A percentile compares a stretch with the other conserved stretches of the same genome.
Conservation (phyloP, 164 flowering plant species). For the Magnolia officinalis region DNA sequence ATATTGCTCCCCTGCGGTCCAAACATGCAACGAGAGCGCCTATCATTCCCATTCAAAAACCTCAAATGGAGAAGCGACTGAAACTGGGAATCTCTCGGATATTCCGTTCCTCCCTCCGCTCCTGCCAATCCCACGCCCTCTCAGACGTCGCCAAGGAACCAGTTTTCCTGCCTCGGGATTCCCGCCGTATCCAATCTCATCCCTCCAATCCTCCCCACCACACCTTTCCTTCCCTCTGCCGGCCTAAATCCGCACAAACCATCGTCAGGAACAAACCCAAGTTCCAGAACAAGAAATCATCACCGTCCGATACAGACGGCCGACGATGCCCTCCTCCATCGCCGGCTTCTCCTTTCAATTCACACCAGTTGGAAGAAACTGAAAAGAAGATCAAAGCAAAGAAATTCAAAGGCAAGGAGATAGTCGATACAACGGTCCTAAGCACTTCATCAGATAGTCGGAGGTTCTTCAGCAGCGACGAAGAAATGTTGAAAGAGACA, state of each 20-base stretch:
- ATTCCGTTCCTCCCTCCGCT: constrained; percentile 47
- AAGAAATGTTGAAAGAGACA: constrained; percentile 37
- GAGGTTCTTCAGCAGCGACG: constrained; percentile 50
- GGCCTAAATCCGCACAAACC: constrained; percentile 16
- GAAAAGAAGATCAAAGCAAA: constrained; percentile 4
- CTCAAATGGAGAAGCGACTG: constrained; percentile 45
- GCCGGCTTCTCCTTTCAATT: constrained; percentile 31
- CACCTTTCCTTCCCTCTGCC: constrained; percentile 33
- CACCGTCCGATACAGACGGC: constrained; percentile 13
- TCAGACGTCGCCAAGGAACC: constrained; percentile 38
- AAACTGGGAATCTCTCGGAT: constrained; percentile 48
- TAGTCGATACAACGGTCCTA: not conserved
- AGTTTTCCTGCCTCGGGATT: constrained; percentile 20
- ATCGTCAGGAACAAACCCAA: not conserved
- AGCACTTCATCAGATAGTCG: constrained; percentile 17
- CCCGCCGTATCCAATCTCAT: constrained; percentile 16
- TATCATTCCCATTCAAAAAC: not conserved
- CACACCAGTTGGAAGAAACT: not conserved
- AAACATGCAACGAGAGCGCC: not conserved
- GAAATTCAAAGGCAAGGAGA: not conserved
- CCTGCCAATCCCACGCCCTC: constrained; percentile 43
- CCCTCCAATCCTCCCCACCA: constrained; percentile 25
- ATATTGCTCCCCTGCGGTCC: not conserved
- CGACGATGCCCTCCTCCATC: constrained; percentile 44
- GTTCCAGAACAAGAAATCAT: not conserved